These are phyloP conservation scores for Monilinia aucupariae DNA, from an alignment of 2,329 filamentous ascomycete species.

Conservation along the genomic window DNA sequence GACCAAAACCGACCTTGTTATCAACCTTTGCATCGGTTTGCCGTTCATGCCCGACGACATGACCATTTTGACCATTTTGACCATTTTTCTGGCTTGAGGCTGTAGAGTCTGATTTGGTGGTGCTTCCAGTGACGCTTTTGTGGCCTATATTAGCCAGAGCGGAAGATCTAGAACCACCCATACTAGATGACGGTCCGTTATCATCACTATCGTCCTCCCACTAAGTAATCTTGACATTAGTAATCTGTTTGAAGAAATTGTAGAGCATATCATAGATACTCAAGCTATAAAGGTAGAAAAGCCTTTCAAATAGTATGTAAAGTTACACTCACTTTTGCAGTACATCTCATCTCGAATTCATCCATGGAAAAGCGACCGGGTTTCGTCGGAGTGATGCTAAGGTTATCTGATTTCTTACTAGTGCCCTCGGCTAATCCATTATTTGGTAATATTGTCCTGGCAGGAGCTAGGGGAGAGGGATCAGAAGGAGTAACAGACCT, in stretches of 20 bases:
- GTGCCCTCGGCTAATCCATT: no score
- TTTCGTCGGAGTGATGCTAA: conserved; percentile 13
- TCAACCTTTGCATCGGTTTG: not conserved
- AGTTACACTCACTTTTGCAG: conserved; percentile 2
- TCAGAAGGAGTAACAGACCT: not conserved
- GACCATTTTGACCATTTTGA: not conserved
- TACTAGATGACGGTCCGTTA: not conserved
- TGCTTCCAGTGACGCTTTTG: not conserved
- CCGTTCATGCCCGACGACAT: not conserved
- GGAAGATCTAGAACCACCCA: not conserved
- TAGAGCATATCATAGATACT: not conserved
- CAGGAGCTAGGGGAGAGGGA: not conserved
- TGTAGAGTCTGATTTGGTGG: not conserved
- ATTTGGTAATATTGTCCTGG: no score
- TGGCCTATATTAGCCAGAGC: not conserved
- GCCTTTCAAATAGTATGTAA: not conserved
- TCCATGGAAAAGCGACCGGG: not conserved
- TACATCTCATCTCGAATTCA: not conserved
- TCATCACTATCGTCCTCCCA: not conserved
- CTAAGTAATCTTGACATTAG: not conserved
- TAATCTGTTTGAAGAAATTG: not conserved
- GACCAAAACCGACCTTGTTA: not conserved
- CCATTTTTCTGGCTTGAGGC: not conserved
- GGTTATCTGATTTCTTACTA: conserved; percentile 16
- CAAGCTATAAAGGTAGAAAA: no score